These are phyloP conservation scores for Macaranga tanarius DNA, from an alignment of 441 rosid species.

Conservation along the genomic window DNA sequence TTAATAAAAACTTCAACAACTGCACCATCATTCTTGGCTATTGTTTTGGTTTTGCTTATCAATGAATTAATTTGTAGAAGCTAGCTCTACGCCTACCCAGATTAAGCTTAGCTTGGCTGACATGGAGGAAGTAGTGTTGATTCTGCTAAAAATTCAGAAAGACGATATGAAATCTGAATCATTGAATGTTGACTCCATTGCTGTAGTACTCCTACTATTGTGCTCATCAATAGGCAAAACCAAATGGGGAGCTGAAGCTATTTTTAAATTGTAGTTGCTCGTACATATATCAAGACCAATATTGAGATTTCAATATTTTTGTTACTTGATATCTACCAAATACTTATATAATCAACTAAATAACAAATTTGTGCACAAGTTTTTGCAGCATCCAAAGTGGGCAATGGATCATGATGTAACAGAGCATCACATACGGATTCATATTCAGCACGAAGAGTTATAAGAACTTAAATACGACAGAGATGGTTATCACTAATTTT, in stretches of 20 bases:
- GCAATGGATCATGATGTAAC: neutral
- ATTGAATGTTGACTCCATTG: conserved; percentile 2
- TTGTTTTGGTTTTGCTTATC: too few species aligned
- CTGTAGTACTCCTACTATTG: conserved; percentile 13
- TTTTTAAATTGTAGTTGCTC: conserved; percentile 3
- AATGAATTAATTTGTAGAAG: too few species aligned
- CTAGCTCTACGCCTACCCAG: conserved; percentile 27
- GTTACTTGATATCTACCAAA: too few species aligned
- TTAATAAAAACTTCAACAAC: conserved; percentile 33
- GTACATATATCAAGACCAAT: neutral
- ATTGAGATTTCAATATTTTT: too few species aligned
- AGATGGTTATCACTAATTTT: neutral
- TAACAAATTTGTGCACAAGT: too few species aligned
- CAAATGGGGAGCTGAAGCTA: conserved; percentile 4
- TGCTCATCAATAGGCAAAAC: neutral
- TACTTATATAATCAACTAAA: neutral
- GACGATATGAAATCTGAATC: conserved; percentile 22
- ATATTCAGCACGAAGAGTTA: neutral
- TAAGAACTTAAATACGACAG: neutral
- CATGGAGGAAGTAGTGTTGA: conserved; percentile 39
- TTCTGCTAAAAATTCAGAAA: conserved; percentile 38
- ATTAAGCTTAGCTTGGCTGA: conserved; percentile 36
- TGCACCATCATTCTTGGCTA: too few species aligned
- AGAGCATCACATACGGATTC: neutral
- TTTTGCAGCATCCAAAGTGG: neutral